Percentiles rank a stretch among this genome's conserved stretches.
Conservation (phyloP, 2,329 filamentous ascomycete species). For the Aureobasidium sp. region DNA sequence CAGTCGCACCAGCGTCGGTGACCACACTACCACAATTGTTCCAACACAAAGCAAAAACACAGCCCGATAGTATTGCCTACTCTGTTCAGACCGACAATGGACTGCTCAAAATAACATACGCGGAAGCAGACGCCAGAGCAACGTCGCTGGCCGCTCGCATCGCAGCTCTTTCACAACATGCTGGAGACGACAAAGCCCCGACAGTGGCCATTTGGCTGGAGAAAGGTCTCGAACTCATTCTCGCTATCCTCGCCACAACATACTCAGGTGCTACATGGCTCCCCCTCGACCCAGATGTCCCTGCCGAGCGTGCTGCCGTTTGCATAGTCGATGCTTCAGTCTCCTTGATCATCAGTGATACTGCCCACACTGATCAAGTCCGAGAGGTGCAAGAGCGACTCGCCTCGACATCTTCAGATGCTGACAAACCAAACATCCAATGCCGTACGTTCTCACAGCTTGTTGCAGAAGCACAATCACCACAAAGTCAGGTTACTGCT, state of each 20-base stretch:
- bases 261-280: conserved; percentile 3
- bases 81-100: background rate
- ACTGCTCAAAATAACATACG: background rate
- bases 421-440: background rate
- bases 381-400: background rate
- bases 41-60: background rate
- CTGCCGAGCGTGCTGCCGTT: background rate
- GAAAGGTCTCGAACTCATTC: background rate
- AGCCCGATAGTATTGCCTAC: background rate
- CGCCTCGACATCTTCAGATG: background rate
- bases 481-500: background rate
- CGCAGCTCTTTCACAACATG: background rate
- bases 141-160: background rate
- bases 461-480: background rate
- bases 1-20: background rate
- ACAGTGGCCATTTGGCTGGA: conserved; percentile 3
- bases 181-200: background rate
- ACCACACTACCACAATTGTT: background rate
- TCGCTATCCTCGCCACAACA: background rate
- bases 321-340: background rate
- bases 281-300: background rate
- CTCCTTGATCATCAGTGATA: background rate
- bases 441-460: background rate
- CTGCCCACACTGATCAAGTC: background rate
- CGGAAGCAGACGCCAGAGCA: background rate